Percentiles rank a stretch among this genome's conserved stretches.
Conservation (phyloP, 768 basidiomycete genomes). For the Nevesoporus exiguus region DNA sequence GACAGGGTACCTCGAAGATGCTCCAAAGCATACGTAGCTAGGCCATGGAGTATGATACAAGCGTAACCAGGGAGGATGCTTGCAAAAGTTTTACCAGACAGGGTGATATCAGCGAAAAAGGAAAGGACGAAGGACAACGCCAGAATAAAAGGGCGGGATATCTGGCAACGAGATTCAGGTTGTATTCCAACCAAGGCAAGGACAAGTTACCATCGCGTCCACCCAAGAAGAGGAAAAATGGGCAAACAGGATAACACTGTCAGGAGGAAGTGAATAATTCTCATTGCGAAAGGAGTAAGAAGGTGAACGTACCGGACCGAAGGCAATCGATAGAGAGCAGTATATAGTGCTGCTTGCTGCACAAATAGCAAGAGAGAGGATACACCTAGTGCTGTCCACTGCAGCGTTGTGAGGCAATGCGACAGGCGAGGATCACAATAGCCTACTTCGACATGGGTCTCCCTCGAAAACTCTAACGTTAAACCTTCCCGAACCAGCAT, state of each 20-base stretch:
- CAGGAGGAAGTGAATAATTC: neutral
- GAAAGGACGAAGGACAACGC: conserved; percentile 50
- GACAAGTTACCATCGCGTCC: conserved; percentile 45
- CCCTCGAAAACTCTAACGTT: conserved; percentile 52
- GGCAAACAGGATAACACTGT: conserved; percentile 64
- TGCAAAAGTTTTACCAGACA: conserved; percentile 39
- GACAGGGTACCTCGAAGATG: conserved; percentile 57
- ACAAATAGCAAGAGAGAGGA: conserved; percentile 66
- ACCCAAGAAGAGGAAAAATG: conserved; percentile 72
- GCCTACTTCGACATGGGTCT: conserved; percentile 58
- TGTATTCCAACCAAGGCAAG: conserved; percentile 39
- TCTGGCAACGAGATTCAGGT: conserved; percentile 32
- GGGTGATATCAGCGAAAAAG: conserved; percentile 51
- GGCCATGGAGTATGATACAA: conserved; percentile 56
- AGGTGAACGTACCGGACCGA: conserved; percentile 53
- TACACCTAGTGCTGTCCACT: conserved; percentile 73
- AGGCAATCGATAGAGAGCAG: conserved; percentile 65
- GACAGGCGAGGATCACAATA: conserved; percentile 3
- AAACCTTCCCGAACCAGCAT: conserved; percentile 57
- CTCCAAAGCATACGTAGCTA: conserved; percentile 59
- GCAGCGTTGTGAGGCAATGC: conserved; percentile 8
- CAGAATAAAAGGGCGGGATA: conserved; percentile 47
- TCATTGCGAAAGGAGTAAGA: neutral
- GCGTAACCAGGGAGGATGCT: conserved; percentile 59
- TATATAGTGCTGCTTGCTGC: conserved; percentile 64